A percentile compares a stretch with the other conserved stretches of the same genome.
Conservation (phyloP, 495 filamentous ascomycete genomes). For the Xylaria venustula region DNA sequence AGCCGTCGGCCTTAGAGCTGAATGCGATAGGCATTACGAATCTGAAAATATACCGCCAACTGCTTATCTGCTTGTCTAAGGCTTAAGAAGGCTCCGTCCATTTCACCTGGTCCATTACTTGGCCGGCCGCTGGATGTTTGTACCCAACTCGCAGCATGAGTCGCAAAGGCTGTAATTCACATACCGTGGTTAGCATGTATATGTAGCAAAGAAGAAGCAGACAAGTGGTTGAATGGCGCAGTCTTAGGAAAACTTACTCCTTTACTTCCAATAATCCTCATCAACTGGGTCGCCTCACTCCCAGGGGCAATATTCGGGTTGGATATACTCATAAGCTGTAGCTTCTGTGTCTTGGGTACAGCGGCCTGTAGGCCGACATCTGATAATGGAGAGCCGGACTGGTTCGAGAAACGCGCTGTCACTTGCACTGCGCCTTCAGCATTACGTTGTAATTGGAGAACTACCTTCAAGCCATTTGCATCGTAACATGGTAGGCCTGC, state of each 20-base stretch:
- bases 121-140: constrained; percentile 61
- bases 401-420: constrained; percentile 78
- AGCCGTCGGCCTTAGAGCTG: neutral
- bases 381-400: constrained; percentile 62
- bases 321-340: constrained; percentile 86
- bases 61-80: neutral
- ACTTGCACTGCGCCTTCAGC: constrained; percentile 71
- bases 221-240: constrained; percentile 5
- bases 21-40: neutral
- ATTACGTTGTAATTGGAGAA: constrained; percentile 77
- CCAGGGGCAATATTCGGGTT: constrained; percentile 71
- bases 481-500: constrained; percentile 71
- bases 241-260: constrained; percentile 63
- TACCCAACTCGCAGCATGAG: constrained; percentile 84
- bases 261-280: constrained; percentile 78
- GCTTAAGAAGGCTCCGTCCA: constrained; percentile 75
- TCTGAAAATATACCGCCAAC: neutral
- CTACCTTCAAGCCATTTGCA: constrained; percentile 79
- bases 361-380: constrained; percentile 85
- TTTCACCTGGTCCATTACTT: constrained; percentile 89
- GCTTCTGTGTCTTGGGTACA: constrained; percentile 90
- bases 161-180: constrained; percentile 53
- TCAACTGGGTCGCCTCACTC: constrained; percentile 80
- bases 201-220: neutral
- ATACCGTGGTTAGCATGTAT: constrained; percentile 24